Conservation (phyloP, 306 rosid genomes). For the Pueraria montana region DNA sequence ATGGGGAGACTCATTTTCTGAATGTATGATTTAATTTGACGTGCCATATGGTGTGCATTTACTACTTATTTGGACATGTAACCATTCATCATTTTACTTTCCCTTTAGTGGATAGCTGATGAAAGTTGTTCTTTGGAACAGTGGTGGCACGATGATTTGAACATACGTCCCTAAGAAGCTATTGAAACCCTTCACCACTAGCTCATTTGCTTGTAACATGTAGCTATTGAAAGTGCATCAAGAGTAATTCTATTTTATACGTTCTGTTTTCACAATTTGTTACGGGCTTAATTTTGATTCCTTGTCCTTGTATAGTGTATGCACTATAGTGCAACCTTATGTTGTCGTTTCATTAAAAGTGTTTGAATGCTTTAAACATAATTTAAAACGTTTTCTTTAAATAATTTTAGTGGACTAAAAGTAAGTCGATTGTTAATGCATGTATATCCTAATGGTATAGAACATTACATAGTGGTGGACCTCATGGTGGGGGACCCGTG, state of each 20-base stretch:
- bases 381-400: not conserved
- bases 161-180: not conserved
- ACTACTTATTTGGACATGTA: not conserved
- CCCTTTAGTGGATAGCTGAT: not conserved
- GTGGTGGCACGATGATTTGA: not conserved
- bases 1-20: not conserved
- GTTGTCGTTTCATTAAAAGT: not conserved
- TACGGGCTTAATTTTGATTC: not conserved
- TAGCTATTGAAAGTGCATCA: not conserved
- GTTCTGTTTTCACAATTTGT: not conserved
- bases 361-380: constrained; percentile 3
- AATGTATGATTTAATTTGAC: not conserved
- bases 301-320: not conserved
- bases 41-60: not conserved
- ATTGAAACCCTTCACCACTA: not conserved
- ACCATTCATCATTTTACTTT: constrained; percentile 8
- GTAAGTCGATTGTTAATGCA: not conserved
- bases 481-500: not conserved
- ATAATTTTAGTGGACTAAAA: not conserved
- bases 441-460: constrained; percentile 2
- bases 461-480: constrained; percentile 24
- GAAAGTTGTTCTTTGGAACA: constrained; percentile 22
- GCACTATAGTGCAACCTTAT: not conserved
- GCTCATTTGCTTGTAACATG: not conserved
- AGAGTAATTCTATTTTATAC: constrained; percentile 10